Conservation (phyloP, 169 alveolate species). For the Plasmodium gonderi region DNA sequence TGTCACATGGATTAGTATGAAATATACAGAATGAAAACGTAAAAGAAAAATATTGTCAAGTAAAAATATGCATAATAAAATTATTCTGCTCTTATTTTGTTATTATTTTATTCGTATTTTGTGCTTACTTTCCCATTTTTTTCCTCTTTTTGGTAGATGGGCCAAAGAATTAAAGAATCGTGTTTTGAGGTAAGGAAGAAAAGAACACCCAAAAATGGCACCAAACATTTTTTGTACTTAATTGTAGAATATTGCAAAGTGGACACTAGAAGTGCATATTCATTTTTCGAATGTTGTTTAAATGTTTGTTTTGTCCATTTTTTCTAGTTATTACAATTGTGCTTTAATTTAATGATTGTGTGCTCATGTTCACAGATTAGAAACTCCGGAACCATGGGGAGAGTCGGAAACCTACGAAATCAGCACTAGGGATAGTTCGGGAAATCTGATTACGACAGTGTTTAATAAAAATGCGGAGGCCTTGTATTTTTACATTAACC, state of each 20-base stretch:
- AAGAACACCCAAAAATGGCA: not conserved
- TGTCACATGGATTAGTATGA: too few relatives aligned
- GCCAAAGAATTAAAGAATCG: slow-evolving; percentile 3
- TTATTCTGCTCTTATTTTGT: not conserved
- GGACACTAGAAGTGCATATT: not conserved
- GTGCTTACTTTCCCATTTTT: not conserved
- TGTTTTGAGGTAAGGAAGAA: slow-evolving; percentile 46
- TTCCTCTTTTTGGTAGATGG: slow-evolving; percentile 18
- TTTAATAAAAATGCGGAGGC: slow-evolving; percentile 48
- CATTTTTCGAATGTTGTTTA: not conserved
- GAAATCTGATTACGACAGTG: slow-evolving; percentile 43
- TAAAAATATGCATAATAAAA: not conserved
- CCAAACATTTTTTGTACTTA: not conserved
- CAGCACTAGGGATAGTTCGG: not conserved
- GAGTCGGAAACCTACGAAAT: slow-evolving; percentile 50
- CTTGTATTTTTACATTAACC: slow-evolving; percentile 42
- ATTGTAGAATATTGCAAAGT: not conserved
- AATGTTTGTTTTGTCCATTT: not conserved
- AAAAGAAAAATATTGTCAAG: not conserved
- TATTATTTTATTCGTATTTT: not conserved
- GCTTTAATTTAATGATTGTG: not conserved
- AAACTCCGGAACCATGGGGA: slow-evolving; percentile 72
- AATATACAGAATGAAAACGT: not conserved
- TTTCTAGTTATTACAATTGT: not conserved
- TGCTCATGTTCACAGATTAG: slow-evolving; percentile 28